Evolutionary conservation across 495 filamentous ascomycete genomes (phyloP), one percentile per base, ranked within the genome.

Genomic region (Endocarpon pusillum): DNA sequence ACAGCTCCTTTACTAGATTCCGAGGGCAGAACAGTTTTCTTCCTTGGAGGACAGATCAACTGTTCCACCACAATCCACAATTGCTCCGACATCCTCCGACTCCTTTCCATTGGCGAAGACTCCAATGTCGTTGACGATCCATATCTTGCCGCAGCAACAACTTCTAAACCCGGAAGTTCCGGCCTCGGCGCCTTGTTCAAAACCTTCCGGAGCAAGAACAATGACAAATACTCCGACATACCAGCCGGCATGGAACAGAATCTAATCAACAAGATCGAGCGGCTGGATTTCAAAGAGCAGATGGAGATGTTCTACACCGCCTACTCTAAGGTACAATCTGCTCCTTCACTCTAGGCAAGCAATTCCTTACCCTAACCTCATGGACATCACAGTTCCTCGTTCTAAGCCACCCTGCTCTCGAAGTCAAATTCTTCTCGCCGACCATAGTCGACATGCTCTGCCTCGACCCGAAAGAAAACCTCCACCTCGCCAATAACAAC

Each of bases 11-110:
- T 73, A 3, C 50, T 49, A 27, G 52, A 61, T 32, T 53, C 51
- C 16, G 34, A 53, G 1, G 66, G 64, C 1, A 53, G 46, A 12
- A 35, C 62, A 2, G 46, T 46, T 0, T 71, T 58, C 53, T 67
- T 55, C 38, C 56, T 73, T 8, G 68, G 67, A 5, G 68, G 53
- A 0, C 68, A 73, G 45, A 59, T 73, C 43, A 66, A 71, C 39
- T 61, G 68, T 27, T 69, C 64, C 1, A 61, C 61, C 9, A 61
- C 55, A 8, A 59, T 71, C 38, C 61, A 60, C 24, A 53, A 51
- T 28, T 48, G 49, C 32, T 55, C 57, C 14, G 65, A 68, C 35
- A 51, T 73, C 10, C 27, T 73, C 34, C 50, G 54, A n/a, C 51
- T 70, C 16, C 42, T 73, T 23, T 48, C 47, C 23, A 28, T 51